Evolutionary conservation across 306 rosid genomes (phyloP).

Genomic region (Geum urbanum): DNA sequence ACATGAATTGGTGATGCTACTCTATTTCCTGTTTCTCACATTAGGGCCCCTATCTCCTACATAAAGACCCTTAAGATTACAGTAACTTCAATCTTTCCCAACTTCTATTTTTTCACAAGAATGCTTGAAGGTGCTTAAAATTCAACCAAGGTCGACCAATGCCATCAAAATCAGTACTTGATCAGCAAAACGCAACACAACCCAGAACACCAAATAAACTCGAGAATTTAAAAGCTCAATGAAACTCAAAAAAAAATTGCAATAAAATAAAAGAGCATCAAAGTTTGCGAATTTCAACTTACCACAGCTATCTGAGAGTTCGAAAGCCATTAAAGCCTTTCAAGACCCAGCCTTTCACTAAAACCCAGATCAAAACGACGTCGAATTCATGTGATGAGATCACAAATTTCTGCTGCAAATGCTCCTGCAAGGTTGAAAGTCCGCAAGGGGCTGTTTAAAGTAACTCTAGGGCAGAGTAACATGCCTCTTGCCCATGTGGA

Average conservation of each 20-base stretch:
- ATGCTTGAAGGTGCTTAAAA: background rate
- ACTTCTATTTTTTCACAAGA: background rate
- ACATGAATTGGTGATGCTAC: background rate
- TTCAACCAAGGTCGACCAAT: background rate
- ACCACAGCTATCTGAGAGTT: conserved; percentile 80
- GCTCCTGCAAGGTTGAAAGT: no score
- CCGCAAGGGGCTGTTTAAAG: no score
- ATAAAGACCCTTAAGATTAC: background rate
- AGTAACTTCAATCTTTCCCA: background rate
- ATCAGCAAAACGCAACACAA: background rate
- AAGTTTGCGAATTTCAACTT: conserved; percentile 10
- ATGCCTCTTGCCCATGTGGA: no score
- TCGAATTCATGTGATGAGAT: no score
- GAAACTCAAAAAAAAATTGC: conserved; percentile 12
- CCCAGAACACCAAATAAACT: background rate
- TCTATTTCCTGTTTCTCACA: background rate
- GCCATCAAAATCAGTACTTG: conserved; percentile 17
- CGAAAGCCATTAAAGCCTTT: conserved; percentile 51
- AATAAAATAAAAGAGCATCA: background rate
- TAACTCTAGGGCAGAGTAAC: no score
- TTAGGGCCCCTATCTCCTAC: background rate
- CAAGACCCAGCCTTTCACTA: conserved; percentile 18
- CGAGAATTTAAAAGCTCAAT: conserved; percentile 1
- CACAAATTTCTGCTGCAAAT: no score
- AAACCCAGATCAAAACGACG: conserved; percentile 24